Percentiles rank a stretch among this genome's conserved stretches.
Evolutionary conservation across 345 rosid species (phyloP).

Genomic region (Lepidium sativum): DNA sequence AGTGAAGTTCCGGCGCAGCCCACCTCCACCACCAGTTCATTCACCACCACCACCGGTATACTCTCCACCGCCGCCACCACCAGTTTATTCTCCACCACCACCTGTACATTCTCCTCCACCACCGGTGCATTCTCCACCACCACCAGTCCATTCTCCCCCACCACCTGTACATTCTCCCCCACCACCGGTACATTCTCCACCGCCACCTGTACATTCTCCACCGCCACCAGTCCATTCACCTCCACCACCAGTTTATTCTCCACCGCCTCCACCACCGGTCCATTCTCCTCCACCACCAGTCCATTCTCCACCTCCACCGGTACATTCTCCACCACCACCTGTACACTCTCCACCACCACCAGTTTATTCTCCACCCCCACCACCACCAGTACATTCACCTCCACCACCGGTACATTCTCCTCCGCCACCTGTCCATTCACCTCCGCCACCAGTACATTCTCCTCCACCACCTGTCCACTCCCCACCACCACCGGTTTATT

Average conservation of each 20-base stretch:
- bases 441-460: not conserved
- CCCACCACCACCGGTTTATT: constrained; percentile 3
- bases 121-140: too few relatives aligned
- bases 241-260: constrained; percentile 5
- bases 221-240: constrained; percentile 8
- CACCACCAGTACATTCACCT: too few relatives aligned
- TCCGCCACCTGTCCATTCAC: not conserved
- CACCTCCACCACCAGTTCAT: constrained; percentile 22
- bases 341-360: too few relatives aligned
- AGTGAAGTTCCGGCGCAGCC: constrained; percentile 21
- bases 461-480: constrained; percentile 23
- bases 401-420: too few relatives aligned
- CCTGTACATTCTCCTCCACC: not conserved
- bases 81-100: too few relatives aligned
- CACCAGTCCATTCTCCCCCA: too few relatives aligned
- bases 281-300: constrained; percentile 18
- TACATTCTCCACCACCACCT: too few relatives aligned
- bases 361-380: too few relatives aligned
- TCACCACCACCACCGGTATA: too few relatives aligned
- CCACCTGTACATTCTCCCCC: too few relatives aligned
- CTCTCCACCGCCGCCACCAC: constrained; percentile 22
- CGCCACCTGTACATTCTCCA: constrained; percentile 7
- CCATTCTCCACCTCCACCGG: not conserved
- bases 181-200: constrained; percentile 7
- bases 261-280: constrained; percentile 24